Percentiles rank a stretch among this genome's conserved stretches.
Evolutionary conservation across 768 basidiomycete species (phyloP).

Genomic region (Rubroboletus satanas): DNA sequence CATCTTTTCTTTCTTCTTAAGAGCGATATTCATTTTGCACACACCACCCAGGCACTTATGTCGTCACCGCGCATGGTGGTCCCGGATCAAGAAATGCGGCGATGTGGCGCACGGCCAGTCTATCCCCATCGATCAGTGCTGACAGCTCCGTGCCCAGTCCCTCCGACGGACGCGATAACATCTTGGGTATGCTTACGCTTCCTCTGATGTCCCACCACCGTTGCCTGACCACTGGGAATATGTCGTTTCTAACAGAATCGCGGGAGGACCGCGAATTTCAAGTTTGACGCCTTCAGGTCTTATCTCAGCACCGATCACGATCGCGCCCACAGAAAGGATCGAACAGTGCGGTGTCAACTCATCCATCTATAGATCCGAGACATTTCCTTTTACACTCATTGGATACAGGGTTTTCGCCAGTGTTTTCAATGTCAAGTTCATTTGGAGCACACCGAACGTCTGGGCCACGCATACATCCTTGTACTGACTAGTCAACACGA

Average conservation of each 20-base stretch:
- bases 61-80: slow-evolving; percentile 13
- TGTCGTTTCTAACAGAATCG: not conserved
- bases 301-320: slow-evolving; percentile 22
- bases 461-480: not conserved
- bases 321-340: slow-evolving; percentile 8
- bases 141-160: not conserved
- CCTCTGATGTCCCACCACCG: not conserved
- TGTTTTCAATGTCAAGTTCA: not conserved
- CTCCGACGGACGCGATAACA: not conserved
- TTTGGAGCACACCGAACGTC: not conserved
- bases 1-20: no score
- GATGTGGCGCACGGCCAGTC: slow-evolving; percentile 19
- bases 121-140: slow-evolving; percentile 1
- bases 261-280: slow-evolving; percentile 1
- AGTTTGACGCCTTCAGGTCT: not conserved
- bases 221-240: not conserved
- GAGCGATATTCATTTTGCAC: not conserved
- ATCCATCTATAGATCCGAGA: slow-evolving; percentile 14
- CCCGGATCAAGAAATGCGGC: slow-evolving; percentile 12
- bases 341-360: slow-evolving; percentile 6
- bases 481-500: not conserved
- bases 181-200: not conserved
- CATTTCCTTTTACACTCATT: slow-evolving; percentile 1
- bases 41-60: slow-evolving; percentile 14
- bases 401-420: slow-evolving; percentile 1